phyloP scores from a whole-genome alignment of 2,329 filamentous ascomycete species.

The Trichoderma lentiforme region DNA sequence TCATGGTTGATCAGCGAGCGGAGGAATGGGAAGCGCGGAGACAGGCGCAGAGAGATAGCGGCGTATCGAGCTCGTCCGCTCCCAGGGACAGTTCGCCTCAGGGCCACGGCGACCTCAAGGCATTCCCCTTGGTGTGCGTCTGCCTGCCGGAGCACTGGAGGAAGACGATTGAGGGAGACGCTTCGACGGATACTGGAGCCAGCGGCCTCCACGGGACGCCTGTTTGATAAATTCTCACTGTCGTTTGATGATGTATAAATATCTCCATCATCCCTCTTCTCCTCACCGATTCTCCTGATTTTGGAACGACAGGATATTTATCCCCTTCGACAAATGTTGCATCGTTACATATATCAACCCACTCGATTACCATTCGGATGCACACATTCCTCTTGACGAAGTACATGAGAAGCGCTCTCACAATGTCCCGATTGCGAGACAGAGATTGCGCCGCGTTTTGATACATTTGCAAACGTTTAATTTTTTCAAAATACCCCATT shows the following conservation, averaged over 20 bases:
- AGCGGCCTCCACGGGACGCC: slow-evolving; percentile 30
- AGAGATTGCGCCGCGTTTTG: slow-evolving; percentile 11
- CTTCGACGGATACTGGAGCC: slow-evolving; percentile 62
- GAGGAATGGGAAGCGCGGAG: slow-evolving; percentile 83
- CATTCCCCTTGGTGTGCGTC: slow-evolving; percentile 94
- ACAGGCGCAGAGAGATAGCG: slow-evolving; percentile 83
- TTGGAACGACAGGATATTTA: not conserved
- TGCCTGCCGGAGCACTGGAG: slow-evolving; percentile 94
- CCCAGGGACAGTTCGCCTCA: slow-evolving; percentile 60
- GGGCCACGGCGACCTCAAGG: slow-evolving; percentile 80
- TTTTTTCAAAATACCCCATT: slow-evolving; percentile 20
- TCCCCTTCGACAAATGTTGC: slow-evolving; percentile 13
- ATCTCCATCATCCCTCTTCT: not conserved
- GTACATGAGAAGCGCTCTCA: slow-evolving; percentile 17
- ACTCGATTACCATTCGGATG: not conserved
- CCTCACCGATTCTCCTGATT: not conserved
- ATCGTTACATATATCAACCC: not conserved
- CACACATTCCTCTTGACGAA: slow-evolving; percentile 9
- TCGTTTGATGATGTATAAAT: not conserved
- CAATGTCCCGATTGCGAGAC: not conserved
- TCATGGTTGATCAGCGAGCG: slow-evolving; percentile 75
- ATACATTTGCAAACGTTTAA: slow-evolving; percentile 14
- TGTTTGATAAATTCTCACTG: slow-evolving; percentile 26
- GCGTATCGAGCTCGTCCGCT: slow-evolving; percentile 77
- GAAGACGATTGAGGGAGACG: slow-evolving; percentile 91